Conservation (phyloP, 176 grass and related monocot species). For the Aegilops speltoides region DNA sequence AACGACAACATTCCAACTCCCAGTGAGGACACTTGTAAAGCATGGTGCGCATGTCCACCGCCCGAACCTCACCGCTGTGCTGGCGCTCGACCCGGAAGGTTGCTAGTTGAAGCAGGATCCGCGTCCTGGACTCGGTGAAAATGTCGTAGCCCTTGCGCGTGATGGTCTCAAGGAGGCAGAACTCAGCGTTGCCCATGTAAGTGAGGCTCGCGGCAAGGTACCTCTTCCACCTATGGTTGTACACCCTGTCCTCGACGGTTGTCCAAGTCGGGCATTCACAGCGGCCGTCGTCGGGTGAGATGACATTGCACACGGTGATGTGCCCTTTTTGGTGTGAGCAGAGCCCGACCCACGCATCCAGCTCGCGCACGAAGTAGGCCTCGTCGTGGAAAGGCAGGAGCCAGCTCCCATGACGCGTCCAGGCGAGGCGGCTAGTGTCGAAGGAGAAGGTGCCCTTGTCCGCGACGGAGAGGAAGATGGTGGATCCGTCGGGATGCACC, state of each 20-base stretch:
- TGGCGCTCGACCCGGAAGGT: no score
- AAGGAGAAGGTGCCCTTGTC: not conserved
- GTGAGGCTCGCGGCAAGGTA: not conserved
- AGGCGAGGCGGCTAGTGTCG: not conserved
- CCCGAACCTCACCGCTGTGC: no score
- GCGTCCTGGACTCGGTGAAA: no score
- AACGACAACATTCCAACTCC: no score
- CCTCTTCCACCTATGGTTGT: not conserved
- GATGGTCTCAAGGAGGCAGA: no score
- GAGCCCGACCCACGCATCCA: slow-evolving; percentile 9
- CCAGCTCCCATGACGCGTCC: not conserved
- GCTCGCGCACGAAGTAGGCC: not conserved
- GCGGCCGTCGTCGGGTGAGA: not conserved
- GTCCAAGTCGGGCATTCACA: not conserved
- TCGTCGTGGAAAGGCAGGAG: not conserved
- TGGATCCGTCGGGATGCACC: slow-evolving; percentile 2
- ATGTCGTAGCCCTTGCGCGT: no score
- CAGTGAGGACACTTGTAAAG: no score
- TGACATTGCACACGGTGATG: not conserved
- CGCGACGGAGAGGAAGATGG: not conserved
- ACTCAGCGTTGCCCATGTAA: not conserved
- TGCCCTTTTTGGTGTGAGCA: not conserved
- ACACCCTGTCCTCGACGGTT: not conserved
- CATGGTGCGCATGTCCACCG: no score
- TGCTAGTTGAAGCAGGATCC: no score